Evolutionary conservation across 2,329 filamentous ascomycete genomes (phyloP), one percentile per base, ranked within the genome.

Genomic region (Aspergillus pseudoglaucus): DNA sequence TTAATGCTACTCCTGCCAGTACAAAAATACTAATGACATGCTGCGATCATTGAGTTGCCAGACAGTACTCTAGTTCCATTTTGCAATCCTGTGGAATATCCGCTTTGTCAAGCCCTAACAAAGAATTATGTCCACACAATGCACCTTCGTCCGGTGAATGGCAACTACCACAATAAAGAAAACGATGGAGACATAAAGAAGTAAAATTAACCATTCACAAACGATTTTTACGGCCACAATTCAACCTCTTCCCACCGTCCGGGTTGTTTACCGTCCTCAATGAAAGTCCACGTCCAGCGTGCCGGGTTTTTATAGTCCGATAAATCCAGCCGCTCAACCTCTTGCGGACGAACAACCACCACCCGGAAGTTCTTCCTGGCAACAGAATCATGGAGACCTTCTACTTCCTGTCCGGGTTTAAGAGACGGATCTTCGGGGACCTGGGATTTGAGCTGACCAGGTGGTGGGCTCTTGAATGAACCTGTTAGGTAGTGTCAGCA

Each of bases 301-400:
- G 77, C 74, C 10, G 76, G 75, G 51, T 79, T 79, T 42, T 77
- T 76, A 1, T 84, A 80, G 61, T 88, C 79, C 48, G 79, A 82
- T 46, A 94, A 67, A 63, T 93, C 86, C 14, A 87, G 74, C 59
- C 78, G 76, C 64, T 95, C 90, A 17, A 94, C 83, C 64, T 87
- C 82, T 7, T 87, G 80, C 0, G 95, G 84, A 43, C 84, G 82
- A 64, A 98, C 93, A 62, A 93, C 83, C 3, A 95, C 88, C 0
- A 95, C 87, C 46, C 91, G 76, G 63, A 95, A 95, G 65, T 94
- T 87, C 54, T 71, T 72, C 56, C 89, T 76, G 37, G 88, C 87
- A 47, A 85, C 57, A 5, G 60, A 54, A 58, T 97, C 89, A 40
- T 88, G 69, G 5, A 94, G 67, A 58, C 85, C 81, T 15, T 81